Conservation (phyloP, 2,329 filamentous ascomycete genomes). For the Apiospora pterosperma region DNA sequence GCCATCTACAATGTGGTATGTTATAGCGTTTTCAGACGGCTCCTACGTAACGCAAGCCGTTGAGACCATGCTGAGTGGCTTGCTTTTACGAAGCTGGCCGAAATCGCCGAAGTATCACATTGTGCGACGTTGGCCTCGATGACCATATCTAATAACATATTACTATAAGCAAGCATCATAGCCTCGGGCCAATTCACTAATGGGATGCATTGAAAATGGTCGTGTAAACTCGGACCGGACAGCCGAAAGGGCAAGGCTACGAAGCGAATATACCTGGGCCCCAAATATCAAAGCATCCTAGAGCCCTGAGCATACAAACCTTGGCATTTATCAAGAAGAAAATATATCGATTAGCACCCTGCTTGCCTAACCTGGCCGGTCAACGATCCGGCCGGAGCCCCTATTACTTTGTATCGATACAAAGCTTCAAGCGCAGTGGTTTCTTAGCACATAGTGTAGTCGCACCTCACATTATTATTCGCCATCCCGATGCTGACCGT, state of each 20-base stretch:
- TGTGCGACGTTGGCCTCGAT: too few species aligned
- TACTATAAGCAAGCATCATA: background rate
- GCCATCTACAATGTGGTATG: background rate
- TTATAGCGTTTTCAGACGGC: background rate
- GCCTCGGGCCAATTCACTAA: background rate
- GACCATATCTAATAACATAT: too few species aligned
- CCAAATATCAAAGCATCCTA: background rate
- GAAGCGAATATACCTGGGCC: background rate
- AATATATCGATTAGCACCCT: background rate
- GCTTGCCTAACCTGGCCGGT: background rate
- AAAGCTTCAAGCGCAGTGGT: background rate
- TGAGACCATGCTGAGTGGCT: background rate
- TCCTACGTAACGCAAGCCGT: background rate
- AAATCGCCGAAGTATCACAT: background rate
- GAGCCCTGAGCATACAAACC: background rate
- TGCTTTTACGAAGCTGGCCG: background rate
- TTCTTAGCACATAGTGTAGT: background rate
- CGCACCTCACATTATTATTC: background rate
- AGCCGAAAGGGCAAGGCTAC: background rate
- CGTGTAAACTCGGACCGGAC: background rate
- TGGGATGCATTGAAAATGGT: background rate
- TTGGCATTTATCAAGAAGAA: background rate
- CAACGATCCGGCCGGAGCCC: background rate
- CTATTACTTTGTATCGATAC: background rate
- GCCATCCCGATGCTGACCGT: background rate